Evolutionary conservation across 2,329 filamentous ascomycete species (phyloP), one percentile per base, ranked within the genome.

Genomic region (Claviceps purpurea): DNA sequence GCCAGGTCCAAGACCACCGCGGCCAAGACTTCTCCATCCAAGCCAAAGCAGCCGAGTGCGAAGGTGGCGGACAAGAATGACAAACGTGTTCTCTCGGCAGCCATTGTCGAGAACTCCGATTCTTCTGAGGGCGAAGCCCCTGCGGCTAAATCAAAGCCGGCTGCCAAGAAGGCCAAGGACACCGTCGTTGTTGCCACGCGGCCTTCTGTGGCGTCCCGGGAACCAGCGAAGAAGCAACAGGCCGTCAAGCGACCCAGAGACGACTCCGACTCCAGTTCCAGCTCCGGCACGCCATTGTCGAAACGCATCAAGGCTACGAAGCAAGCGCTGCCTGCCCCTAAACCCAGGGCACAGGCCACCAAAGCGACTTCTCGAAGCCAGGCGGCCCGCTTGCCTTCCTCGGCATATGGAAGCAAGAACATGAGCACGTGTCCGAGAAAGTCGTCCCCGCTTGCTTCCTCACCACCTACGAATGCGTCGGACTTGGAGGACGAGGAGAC

Each of bases 371-470:
- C 74, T 53, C 52, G 51, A 20, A 73, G 74, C 18, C 71, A 73
- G 42, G 20, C 42, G 20, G 66, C 65, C 34, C 61, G 54, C 14
- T 59, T 55, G 8, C 63, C 58, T 26, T 69, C 68, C 1, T 70
- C 73, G 5, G 72, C 72, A 1, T 64, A 45, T 37, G 49, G 51
- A 40, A 47, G 68, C 47, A 76, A 72, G 62, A 70, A 67, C 61
- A 69, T 66, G 61, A 78, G 78, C 64, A 81, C 74, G 0, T 81
- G 78, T 6, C 79, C 78, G 0, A 70, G 71, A 49, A 84, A 84
- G 62, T 83, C 81, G 2, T 84, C 81, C 10, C 81, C 80, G 4
- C 68, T 84, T 18, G 79, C 79, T n/a, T 79, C 79, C 1, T 83
- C 80, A 6, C 79, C 80, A 13, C 80, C 80, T 0, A 82, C 80